Evolutionary conservation across 768 basidiomycete species (phyloP).

Genomic region (Kwoniella newhampshirensis): DNA sequence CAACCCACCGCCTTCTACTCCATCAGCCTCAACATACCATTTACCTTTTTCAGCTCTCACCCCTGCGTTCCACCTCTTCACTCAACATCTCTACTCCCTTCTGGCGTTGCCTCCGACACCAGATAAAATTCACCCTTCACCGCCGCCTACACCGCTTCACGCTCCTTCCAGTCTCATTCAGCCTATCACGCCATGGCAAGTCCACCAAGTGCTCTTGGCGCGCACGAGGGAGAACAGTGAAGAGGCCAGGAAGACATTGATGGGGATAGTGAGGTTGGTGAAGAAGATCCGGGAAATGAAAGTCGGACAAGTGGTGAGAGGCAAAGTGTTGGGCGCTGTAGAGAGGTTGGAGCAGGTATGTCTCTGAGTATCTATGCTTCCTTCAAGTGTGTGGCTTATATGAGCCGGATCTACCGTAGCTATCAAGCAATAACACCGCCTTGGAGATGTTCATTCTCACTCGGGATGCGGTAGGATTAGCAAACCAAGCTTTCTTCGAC

Average conservation of each 20-base stretch:
- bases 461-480: constrained; percentile 42
- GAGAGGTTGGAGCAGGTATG: constrained; percentile 70
- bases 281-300: constrained; percentile 89
- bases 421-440: constrained; percentile 3
- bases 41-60: constrained; percentile 23
- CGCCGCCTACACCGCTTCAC: constrained; percentile 26
- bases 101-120: constrained; percentile 74
- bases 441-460: constrained; percentile 32
- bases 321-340: constrained; percentile 70
- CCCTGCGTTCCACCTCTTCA: constrained; percentile 55
- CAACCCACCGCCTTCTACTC: constrained; percentile 59
- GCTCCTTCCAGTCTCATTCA: constrained; percentile 19
- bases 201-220: constrained; percentile 71
- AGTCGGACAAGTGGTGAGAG: constrained; percentile 72
- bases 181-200: constrained; percentile 69
- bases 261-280: constrained; percentile 79
- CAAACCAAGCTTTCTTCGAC: constrained; percentile 82
- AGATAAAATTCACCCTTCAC: constrained; percentile 53
- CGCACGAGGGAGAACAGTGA: constrained; percentile 69
- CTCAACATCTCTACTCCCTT: constrained; percentile 70
- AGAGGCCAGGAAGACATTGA: constrained; percentile 70
- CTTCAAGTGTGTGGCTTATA: not conserved
- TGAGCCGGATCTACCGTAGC: not conserved
- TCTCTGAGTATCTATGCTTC: constrained; percentile 3
- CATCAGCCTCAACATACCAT: constrained; percentile 10